Evolutionary conservation across 2,329 filamentous ascomycete species (phyloP).

Genomic region (Corynespora cassiicola): DNA sequence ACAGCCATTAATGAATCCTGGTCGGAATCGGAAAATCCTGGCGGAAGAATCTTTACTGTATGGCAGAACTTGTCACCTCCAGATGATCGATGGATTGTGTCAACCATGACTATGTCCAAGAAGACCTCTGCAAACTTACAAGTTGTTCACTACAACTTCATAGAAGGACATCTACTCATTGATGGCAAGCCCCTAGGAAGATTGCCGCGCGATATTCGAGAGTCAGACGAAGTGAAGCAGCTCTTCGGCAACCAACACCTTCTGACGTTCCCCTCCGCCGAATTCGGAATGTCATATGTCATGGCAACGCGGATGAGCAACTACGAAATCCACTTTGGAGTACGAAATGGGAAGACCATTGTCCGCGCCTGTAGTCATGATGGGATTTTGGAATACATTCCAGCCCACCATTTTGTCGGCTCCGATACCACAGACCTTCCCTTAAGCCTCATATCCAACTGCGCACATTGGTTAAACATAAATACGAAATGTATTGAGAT

Average conservation of each 20-base stretch:
- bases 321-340: conserved; percentile 62
- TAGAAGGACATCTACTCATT: conserved; percentile 56
- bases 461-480: conserved; percentile 65
- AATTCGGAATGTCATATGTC: conserved; percentile 58
- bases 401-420: conserved; percentile 27
- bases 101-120: conserved; percentile 26
- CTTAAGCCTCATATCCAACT: conserved; percentile 54
- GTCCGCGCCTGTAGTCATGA: conserved; percentile 46
- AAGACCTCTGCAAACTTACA: conserved; percentile 30
- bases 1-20: conserved; percentile 49
- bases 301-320: conserved; percentile 44
- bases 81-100: conserved; percentile 40
- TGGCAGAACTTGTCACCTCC: conserved; percentile 29
- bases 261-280: conserved; percentile 57
- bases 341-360: conserved; percentile 45
- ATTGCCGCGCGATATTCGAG: conserved; percentile 58
- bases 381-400: conserved; percentile 42
- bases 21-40: conserved; percentile 43
- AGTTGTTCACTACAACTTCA: conserved; percentile 49
- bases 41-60: conserved; percentile 20
- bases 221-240: conserved; percentile 51
- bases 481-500: conserved; percentile 55
- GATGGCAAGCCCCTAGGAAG: conserved; percentile 57
- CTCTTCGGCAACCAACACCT: conserved; percentile 63
- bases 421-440: conserved; percentile 57